Conservation (phyloP, 768 basidiomycete species). For the Boletellus ananiceps region DNA sequence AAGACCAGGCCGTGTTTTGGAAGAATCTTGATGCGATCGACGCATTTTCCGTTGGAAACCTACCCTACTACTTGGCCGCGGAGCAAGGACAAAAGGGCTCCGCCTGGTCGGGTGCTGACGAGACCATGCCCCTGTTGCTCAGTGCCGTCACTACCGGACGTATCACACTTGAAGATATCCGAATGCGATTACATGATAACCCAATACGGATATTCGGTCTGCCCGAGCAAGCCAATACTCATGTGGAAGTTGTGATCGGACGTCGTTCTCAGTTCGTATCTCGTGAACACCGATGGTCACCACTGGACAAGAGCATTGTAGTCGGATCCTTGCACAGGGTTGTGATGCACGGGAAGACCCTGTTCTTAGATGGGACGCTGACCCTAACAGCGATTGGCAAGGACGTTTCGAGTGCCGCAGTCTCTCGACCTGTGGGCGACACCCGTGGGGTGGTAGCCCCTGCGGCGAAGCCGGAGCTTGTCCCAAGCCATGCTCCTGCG, state of each 20-base stretch:
- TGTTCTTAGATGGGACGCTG: conserved; percentile 80
- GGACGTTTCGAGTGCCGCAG: conserved; percentile 63
- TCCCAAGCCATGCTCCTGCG: conserved; percentile 28
- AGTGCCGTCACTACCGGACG: conserved; percentile 78
- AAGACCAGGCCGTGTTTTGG: conserved; percentile 85
- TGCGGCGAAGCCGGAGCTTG: conserved; percentile 24
- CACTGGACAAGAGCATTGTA: conserved; percentile 58
- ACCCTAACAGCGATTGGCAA: conserved; percentile 57
- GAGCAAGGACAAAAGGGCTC: conserved; percentile 59
- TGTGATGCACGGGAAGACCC: conserved; percentile 82
- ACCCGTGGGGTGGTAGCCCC: conserved; percentile 20
- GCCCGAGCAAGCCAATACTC: conserved; percentile 79
- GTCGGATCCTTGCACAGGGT: conserved; percentile 86
- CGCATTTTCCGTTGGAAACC: conserved; percentile 83
- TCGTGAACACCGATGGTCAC: conserved; percentile 70
- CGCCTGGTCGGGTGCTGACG: conserved; percentile 77
- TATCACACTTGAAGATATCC: conserved; percentile 79
- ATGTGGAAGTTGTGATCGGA: conserved; percentile 89
- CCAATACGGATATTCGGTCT: conserved; percentile 89
- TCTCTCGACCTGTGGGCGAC: conserved; percentile 39
- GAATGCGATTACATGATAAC: conserved; percentile 82
- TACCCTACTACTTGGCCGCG: conserved; percentile 70
- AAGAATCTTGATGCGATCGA: conserved; percentile 79
- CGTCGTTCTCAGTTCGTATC: conserved; percentile 57
- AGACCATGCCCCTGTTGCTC: conserved; percentile 82